Evolutionary conservation across 495 filamentous ascomycete species (phyloP).

Genomic region (Talaromyces wortmannii): DNA sequence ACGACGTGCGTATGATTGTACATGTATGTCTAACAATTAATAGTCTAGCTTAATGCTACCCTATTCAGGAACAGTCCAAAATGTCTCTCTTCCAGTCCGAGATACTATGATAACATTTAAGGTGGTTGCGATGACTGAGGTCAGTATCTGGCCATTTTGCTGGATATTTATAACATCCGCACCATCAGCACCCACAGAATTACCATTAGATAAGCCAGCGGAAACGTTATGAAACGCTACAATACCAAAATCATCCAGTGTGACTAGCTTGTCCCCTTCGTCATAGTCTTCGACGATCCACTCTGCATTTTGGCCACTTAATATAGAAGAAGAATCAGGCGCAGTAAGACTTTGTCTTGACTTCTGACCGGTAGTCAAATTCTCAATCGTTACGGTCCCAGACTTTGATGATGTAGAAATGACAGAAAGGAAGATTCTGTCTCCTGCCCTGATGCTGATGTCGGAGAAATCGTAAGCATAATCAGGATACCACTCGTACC

Average conservation of each 20-base stretch:
- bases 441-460: conserved; percentile 42
- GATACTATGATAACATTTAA: background rate
- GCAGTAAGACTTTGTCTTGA: conserved; percentile 44
- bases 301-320: conserved; percentile 47
- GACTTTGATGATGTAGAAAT: conserved; percentile 32
- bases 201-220: conserved; percentile 6
- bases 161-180: background rate
- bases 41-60: too few relatives aligned
- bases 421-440: conserved; percentile 47
- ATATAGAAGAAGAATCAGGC: conserved; percentile 20
- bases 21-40: too few relatives aligned
- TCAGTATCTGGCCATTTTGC: background rate
- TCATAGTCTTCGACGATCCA: conserved; percentile 64
- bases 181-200: background rate
- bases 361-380: conserved; percentile 43
- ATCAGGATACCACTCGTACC: conserved; percentile 61
- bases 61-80: background rate
- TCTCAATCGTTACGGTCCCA: conserved; percentile 49
- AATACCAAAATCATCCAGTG: conserved; percentile 45
- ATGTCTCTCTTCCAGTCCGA: background rate
- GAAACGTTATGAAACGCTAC: conserved; percentile 42
- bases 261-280: conserved; percentile 34
- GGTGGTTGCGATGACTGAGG: background rate
- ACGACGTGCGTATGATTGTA: too few relatives aligned
- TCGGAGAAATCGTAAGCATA: conserved; percentile 47